Conservation (phyloP, 208 protist species). For the Leishmania tropica region DNA sequence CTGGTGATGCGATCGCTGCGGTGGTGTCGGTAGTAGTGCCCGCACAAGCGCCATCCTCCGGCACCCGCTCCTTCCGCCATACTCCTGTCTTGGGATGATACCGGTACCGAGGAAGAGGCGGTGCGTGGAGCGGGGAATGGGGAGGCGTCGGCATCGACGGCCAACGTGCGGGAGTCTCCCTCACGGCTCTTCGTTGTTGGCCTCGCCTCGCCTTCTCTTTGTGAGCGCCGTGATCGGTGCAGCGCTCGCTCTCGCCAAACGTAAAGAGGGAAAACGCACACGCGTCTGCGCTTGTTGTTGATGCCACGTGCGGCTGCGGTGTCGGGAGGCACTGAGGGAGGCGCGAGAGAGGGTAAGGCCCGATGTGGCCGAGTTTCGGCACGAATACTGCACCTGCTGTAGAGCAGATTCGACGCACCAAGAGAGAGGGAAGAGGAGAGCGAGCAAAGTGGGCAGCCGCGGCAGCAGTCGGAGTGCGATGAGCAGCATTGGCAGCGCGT, state of each 20-base stretch:
- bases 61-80: slow-evolving; percentile 39
- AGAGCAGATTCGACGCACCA: slow-evolving; percentile 3
- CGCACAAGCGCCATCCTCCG: not conserved
- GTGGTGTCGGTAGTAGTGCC: not conserved
- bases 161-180: not conserved
- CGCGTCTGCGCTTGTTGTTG: not conserved
- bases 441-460: not conserved
- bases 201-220: not conserved
- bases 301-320: not conserved
- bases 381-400: not conserved
- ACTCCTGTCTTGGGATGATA: slow-evolving; percentile 37
- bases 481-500: not conserved
- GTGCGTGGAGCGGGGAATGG: slow-evolving; percentile 22
- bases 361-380: not conserved
- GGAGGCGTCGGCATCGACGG: slow-evolving; percentile 11
- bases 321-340: not conserved
- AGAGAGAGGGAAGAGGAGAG: slow-evolving; percentile 7
- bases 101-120: slow-evolving; percentile 55
- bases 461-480: not conserved
- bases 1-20: not conserved
- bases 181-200: not conserved
- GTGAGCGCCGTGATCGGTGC: not conserved
- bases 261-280: not conserved
- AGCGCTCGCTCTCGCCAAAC: not conserved
- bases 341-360: not conserved